Evolutionary conservation across 148 eudicot species (phyloP), one percentile per base, ranked within the genome.

Genomic region (Cornus florida): DNA sequence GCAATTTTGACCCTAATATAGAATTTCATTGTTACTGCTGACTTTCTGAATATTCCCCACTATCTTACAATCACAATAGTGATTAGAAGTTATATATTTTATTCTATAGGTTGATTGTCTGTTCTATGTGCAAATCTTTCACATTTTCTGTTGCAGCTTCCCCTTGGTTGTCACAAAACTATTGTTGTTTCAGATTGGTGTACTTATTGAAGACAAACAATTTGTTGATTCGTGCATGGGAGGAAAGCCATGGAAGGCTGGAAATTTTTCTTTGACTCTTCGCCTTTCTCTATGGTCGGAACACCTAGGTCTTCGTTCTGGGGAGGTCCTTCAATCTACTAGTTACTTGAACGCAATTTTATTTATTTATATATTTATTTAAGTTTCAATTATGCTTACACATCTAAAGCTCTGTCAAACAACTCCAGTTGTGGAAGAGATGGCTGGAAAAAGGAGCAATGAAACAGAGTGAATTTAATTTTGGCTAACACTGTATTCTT

Each of bases 241-340:
- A 71, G 99, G 97, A 60, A 91, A 90, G 81, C 91, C 90, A 74
- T 90, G 94, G 94, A 96, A 89, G 77, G 99, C 99, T 62, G 99
- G 99, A 82, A 96, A 94, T 86, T 96, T 94, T 83, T 81, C 95
- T 53, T 76, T 84, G 23, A 90, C 93, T 82, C 99, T 96, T 70
- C 94, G 99, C 83, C 94, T 91, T 81, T 90, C 98, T 12, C 80
- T 96, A 75, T 96, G 99, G 99, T 91, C 95, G 69, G 99, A 96
- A 77, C 99, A 93, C 88, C 93, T 96, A 82, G 99, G 99, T 80
- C 97, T 93, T 82, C 89, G 84, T 81, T 86, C 87, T 65, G 87
- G 85, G 79, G 94, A 96, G 88, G 99, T 96, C 82, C 56, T 83
- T 81, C 50, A 24, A 76, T 62, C 59, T 62, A 39, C 38, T 8